Evolutionary conservation across 2,329 filamentous ascomycete species (phyloP).

Genomic region (Sporothrix brasiliensis): DNA sequence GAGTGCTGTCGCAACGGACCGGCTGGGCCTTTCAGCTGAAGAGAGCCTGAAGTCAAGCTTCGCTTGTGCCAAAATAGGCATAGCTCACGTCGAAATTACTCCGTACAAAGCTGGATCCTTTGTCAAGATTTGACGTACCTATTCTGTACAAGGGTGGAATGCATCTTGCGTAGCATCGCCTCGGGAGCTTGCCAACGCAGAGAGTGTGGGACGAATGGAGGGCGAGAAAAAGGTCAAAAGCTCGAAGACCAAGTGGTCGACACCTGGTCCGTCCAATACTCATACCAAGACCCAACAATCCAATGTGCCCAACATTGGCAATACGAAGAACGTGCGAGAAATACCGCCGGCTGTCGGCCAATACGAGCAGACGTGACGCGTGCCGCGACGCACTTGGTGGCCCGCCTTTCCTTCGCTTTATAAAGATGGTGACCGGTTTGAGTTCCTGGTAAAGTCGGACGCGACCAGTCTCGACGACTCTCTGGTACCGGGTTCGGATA

Average conservation of each 20-base stretch:
- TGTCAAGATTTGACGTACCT: background rate
- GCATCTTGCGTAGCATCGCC: conserved; percentile 31
- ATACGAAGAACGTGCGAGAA: background rate
- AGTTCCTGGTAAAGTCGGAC: conserved; percentile 16
- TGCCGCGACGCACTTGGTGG: background rate
- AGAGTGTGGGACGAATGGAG: background rate
- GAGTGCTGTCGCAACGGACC: background rate
- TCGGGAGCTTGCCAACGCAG: conserved; percentile 29
- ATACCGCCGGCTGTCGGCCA: background rate
- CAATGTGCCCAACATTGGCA: background rate
- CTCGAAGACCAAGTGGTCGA: no score
- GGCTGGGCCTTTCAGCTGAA: background rate
- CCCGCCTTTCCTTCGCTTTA: background rate
- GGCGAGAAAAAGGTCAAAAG: background rate
- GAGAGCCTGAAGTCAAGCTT: background rate
- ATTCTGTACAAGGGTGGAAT: conserved; percentile 2
- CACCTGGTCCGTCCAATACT: no score
- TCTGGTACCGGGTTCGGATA: conserved; percentile 8
- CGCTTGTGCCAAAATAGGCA: background rate
- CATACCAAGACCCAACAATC: background rate
- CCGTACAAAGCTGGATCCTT: background rate
- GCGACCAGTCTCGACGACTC: conserved; percentile 9
- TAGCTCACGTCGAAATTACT: background rate
- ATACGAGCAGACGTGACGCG: conserved; percentile 11
- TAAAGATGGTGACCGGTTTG: background rate